Evolutionary conservation across 148 eudicot species (phyloP).

Genomic region (Simmondsia chinensis): DNA sequence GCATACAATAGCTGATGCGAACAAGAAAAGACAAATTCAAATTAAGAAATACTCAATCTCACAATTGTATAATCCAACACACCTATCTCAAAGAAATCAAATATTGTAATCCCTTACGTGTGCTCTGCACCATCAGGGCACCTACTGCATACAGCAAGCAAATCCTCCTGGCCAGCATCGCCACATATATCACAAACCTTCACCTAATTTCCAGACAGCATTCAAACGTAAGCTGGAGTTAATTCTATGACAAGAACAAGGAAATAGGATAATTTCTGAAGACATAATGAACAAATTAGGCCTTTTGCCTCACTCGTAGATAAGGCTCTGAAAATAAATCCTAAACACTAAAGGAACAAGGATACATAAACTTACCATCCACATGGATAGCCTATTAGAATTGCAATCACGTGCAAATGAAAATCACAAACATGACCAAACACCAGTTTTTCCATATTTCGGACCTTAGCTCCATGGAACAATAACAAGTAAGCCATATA

Average conservation of each 20-base stretch:
- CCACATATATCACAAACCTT: conserved; percentile 98
- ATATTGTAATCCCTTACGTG: conserved; percentile 47
- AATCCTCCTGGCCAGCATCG: conserved; percentile 94
- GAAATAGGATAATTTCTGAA: not conserved
- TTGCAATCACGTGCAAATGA: too few relatives aligned
- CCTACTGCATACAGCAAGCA: conserved; percentile 81
- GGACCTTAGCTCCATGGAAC: too few relatives aligned
- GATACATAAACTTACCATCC: too few relatives aligned
- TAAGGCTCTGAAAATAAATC: too few relatives aligned
- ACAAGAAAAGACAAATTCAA: conserved; percentile 7
- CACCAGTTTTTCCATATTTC: too few relatives aligned
- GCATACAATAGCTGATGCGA: conserved; percentile 79
- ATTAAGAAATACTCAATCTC: conserved; percentile 1
- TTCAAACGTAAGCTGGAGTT: not conserved
- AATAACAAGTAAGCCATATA: too few relatives aligned
- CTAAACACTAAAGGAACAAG: too few relatives aligned
- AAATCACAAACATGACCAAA: too few relatives aligned
- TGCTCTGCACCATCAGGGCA: conserved; percentile 98
- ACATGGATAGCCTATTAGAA: too few relatives aligned
- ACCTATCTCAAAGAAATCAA: not conserved
- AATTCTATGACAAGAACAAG: not conserved
- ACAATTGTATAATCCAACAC: not conserved
- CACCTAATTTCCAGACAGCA: conserved; percentile 35
- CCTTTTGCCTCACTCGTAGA: too few relatives aligned
- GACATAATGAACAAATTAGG: too few relatives aligned